Conservation (phyloP, 192 early-diverging fungal species). For the Geosiphon pyriformis region DNA sequence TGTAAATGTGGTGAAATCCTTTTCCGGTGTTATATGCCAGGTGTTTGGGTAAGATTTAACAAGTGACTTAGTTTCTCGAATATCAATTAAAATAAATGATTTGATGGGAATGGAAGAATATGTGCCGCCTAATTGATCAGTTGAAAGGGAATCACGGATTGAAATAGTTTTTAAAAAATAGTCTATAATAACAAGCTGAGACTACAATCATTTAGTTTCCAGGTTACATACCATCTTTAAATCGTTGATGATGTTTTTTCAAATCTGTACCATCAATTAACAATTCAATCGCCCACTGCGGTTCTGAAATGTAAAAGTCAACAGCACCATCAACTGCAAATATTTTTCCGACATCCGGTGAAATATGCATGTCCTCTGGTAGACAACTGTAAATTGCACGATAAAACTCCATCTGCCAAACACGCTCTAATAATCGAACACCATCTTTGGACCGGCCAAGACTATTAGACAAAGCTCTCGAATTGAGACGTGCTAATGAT, state of each 20-base stretch:
- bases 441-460: conserved; percentile 21
- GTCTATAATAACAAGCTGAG: too few species aligned
- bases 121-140: conserved; percentile 6
- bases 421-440: conserved; percentile 15
- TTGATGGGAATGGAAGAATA: conserved; percentile 21
- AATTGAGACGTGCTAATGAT: conserved; percentile 18
- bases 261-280: conserved; percentile 22
- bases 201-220: too few species aligned
- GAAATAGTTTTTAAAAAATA: too few species aligned
- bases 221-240: conserved; percentile 25
- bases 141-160: not conserved
- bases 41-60: conserved; percentile 15
- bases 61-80: conserved; percentile 19
- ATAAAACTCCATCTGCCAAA: conserved; percentile 28
- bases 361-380: conserved; percentile 24
- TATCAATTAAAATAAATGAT: conserved; percentile 15
- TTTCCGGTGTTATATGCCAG: conserved; percentile 17
- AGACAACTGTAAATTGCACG: conserved; percentile 12
- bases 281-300: conserved; percentile 23
- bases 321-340: conserved; percentile 18
- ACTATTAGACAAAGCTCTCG: conserved; percentile 13
- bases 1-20: conserved; percentile 10
- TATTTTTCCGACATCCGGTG: conserved; percentile 20
- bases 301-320: conserved; percentile 22
- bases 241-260: conserved; percentile 20